Percentiles rank a stretch among this genome's conserved stretches.
phyloP scores from a whole-genome alignment of 2,329 filamentous ascomycete genomes.

The Talaromyces sp. region DNA sequence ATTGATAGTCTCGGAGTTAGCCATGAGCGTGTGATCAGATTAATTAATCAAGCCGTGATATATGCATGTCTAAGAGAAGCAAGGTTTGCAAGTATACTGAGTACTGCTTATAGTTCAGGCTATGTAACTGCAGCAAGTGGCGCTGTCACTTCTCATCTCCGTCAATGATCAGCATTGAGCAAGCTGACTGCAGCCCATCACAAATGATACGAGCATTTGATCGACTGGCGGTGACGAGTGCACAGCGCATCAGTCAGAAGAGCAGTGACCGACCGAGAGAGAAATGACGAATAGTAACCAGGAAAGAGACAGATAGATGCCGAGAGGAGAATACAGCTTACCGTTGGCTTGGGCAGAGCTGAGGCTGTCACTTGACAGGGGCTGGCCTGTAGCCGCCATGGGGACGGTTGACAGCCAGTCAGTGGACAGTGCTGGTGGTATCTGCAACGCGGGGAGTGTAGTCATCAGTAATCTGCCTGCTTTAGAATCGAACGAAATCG shows the following conservation, averaged over 20 bases:
- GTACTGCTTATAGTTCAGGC: background rate
- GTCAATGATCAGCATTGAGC: background rate
- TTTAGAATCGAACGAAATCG: background rate
- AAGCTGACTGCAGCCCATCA: background rate
- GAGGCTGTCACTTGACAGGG: slow-evolving; percentile 14
- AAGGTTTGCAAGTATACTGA: background rate
- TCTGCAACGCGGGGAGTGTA: background rate
- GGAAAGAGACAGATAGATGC: slow-evolving; percentile 3
- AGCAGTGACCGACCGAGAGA: background rate
- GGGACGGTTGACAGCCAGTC: slow-evolving; percentile 1
- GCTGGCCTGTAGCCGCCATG: slow-evolving; percentile 9
- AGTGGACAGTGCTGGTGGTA: slow-evolving; percentile 5
- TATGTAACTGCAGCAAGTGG: slow-evolving; percentile 14
- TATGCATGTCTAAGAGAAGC: background rate
- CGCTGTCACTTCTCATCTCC: slow-evolving; percentile 2
- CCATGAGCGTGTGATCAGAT: slow-evolving; percentile 24
- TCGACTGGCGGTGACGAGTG: slow-evolving; percentile 14
- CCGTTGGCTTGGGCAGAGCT: slow-evolving; percentile 8
- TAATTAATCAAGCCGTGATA: background rate
- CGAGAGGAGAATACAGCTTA: background rate
- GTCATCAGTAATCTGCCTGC: background rate
- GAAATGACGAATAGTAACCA: background rate
- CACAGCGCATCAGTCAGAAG: slow-evolving; percentile 17
- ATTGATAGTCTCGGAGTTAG: slow-evolving; percentile 19
- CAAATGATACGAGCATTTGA: slow-evolving; percentile 10